These are phyloP conservation scores for Cystobasidiopsis lactophilus DNA, from an alignment of 768 basidiomycete species.

Conservation along the genomic window DNA sequence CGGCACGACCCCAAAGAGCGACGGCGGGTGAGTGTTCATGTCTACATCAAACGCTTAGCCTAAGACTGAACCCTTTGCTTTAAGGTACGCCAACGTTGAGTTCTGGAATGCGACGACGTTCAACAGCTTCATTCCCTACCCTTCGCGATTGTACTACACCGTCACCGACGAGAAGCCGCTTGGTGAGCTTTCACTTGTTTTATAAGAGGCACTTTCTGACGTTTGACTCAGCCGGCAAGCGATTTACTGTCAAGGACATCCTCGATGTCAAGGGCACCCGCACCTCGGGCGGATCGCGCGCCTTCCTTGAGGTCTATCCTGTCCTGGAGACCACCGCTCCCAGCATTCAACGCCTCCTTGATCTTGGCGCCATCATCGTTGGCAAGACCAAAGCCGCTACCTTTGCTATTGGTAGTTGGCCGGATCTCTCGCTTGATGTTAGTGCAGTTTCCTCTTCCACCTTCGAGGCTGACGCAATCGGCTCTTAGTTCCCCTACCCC, in stretches of 20 bases:
- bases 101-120: too few relatives aligned
- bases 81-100: too few relatives aligned
- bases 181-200: too few relatives aligned
- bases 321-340: conserved; percentile 26
- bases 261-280: conserved; percentile 27
- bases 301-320: conserved; percentile 25
- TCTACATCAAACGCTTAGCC: too few relatives aligned
- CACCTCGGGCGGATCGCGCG: conserved; percentile 27
- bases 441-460: background rate
- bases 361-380: conserved; percentile 33
- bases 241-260: conserved; percentile 35
- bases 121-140: conserved; percentile 11
- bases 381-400: conserved; percentile 33
- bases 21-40: too few relatives aligned
- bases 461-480: background rate
- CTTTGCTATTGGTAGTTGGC: conserved; percentile 16
- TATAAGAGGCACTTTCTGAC: too few relatives aligned
- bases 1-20: too few relatives aligned
- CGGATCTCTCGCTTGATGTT: background rate
- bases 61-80: too few relatives aligned
- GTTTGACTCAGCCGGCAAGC: too few relatives aligned
- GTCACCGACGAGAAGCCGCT: conserved; percentile 23
- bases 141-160: conserved; percentile 30
- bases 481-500: conserved; percentile 13
- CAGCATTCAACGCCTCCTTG: conserved; percentile 30